Evolutionary conservation across 2,329 filamentous ascomycete species (phyloP).

Genomic region (Hysterium pulicare): DNA sequence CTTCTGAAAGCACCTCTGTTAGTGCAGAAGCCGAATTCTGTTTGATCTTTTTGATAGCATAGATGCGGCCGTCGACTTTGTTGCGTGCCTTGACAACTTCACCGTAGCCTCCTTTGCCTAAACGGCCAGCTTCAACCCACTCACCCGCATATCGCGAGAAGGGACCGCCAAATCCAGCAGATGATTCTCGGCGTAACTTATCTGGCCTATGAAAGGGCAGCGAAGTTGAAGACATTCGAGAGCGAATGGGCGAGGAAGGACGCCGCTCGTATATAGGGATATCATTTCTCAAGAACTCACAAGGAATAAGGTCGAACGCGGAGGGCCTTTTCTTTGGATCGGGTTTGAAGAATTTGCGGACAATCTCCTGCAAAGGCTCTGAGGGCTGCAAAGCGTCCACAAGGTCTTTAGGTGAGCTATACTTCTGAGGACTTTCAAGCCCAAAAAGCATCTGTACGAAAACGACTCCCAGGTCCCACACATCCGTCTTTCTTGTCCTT

Average conservation of each 20-base stretch:
- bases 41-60: conserved; percentile 95
- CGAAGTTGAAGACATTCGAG: conserved; percentile 36
- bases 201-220: conserved; percentile 18
- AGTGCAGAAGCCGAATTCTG: conserved; percentile 71
- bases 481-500: conserved; percentile 72
- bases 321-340: conserved; percentile 82
- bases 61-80: conserved; percentile 88
- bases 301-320: conserved; percentile 68
- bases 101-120: conserved; percentile 93
- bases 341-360: conserved; percentile 78
- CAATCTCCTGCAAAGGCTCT: conserved; percentile 71
- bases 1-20: conserved; percentile 79
- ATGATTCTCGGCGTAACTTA: conserved; percentile 35
- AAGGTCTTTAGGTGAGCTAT: conserved; percentile 73
- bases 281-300: conserved; percentile 53
- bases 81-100: conserved; percentile 95
- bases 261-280: conserved; percentile 40
- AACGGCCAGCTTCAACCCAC: conserved; percentile 81
- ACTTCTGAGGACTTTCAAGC: conserved; percentile 68
- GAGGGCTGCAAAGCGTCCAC: conserved; percentile 71
- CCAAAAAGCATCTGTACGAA: conserved; percentile 95
- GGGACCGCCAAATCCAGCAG: conserved; percentile 27
- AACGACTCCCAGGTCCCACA: conserved; percentile 92
- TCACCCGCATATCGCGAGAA: conserved; percentile 81
- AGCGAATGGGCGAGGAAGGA: conserved; percentile 31